Conservation (phyloP, 305 asterid species). For the Fraxinus sp. region DNA sequence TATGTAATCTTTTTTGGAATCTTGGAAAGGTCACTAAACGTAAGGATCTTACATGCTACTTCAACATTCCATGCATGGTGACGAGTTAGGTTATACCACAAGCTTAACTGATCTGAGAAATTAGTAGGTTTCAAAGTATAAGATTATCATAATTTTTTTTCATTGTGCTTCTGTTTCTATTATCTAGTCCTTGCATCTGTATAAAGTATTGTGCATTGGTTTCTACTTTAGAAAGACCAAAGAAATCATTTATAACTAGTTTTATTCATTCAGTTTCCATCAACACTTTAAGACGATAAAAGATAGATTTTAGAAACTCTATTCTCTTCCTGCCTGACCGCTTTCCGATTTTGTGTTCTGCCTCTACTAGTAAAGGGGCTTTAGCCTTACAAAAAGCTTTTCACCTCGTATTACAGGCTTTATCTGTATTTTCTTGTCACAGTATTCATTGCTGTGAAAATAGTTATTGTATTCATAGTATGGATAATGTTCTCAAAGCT, state of each 20-base stretch:
- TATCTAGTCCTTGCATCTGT: background rate
- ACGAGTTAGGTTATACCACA: background rate
- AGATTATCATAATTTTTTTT: background rate
- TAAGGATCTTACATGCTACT: too few relatives aligned
- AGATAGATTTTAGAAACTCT: background rate
- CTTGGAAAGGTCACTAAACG: too few relatives aligned
- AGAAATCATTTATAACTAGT: background rate
- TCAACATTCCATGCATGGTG: too few relatives aligned
- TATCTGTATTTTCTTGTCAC: background rate
- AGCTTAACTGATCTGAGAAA: background rate
- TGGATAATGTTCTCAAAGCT: background rate
- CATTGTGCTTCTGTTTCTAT: background rate
- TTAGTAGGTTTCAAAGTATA: background rate
- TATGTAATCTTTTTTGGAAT: too few relatives aligned
- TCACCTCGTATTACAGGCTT: background rate
- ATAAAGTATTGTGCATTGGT: background rate
- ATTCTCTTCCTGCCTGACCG: background rate
- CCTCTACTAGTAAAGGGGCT: too few relatives aligned
- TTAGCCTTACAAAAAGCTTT: background rate
- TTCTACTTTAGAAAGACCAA: background rate
- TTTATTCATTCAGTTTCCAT: background rate
- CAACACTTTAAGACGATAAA: background rate
- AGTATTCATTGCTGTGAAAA: slow-evolving; percentile 1
- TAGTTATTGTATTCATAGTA: background rate
- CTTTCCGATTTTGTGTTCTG: too few relatives aligned